Base-by-base conservation (phyloP, 2,329 filamentous ascomycete species). In the Amauroascus verrucosus region DNA sequence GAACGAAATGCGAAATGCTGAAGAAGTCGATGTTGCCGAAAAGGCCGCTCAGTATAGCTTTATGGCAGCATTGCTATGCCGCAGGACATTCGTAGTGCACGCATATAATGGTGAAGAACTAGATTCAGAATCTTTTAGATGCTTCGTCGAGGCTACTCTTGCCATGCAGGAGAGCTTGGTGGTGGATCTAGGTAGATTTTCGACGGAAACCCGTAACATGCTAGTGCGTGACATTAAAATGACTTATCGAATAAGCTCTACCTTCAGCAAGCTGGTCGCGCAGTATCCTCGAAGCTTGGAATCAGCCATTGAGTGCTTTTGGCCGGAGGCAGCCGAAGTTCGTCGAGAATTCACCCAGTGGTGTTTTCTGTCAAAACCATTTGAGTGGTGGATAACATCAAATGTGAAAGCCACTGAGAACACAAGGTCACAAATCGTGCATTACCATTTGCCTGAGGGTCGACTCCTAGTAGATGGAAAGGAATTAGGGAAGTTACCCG, bases 401-500 rank as follows among this genome's bases (percentile, higher is more conserved):
- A 63, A 13, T 55, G 51, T 9, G 55, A 66, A 16, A 49, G 58
- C 62, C 13, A 62, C 63, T 48, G 59, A 71, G 1, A 51, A 68
- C 1, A 60, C 53, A 6, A 28, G 9, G 8, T 37, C 41, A 13
- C 50, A 53, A 30, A 11, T 18, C 3, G 43, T 62, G 0, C 67
- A 73, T 47, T 75, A 71, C 57, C 65, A 79, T 57, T 55, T 75
- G 0, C 49, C 78, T 0, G 67, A 73, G 33, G 77, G 77, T 0
- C 69, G 74, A 45, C 61, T 80, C 0, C 63, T 79, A 0, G 66
- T 80, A 4, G 67, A 80, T 54, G 74, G 75, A 0, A 61, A 73
- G 44, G 68, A 72, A 6, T 58, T 79, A 11, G 73, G 77, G 1
- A 78, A 75, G 11, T 70, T 85, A 0, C 82, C 83, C 0, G 60